phyloP scores from a whole-genome alignment of 306 rosid genomes.

The Adenanthera pavonina region DNA sequence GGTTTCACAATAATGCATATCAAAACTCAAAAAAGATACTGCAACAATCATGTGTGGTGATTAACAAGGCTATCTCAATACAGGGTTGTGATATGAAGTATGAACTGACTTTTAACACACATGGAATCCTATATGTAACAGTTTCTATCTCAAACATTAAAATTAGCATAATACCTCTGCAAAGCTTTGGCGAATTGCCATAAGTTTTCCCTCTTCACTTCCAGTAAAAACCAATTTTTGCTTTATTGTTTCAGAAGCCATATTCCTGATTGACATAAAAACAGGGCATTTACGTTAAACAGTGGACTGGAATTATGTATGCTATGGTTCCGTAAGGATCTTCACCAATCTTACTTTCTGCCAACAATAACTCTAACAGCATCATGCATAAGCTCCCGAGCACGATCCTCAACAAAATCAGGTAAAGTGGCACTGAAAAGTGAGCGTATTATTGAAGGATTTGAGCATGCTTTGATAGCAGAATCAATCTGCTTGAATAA shows the following conservation, averaged over 20 bases:
- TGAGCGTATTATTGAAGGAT: slow-evolving; percentile 82
- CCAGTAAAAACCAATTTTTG: slow-evolving; percentile 89
- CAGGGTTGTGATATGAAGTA: slow-evolving; percentile 9
- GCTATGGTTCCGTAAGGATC: slow-evolving; percentile 29
- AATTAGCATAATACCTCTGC: slow-evolving; percentile 65
- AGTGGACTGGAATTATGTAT: neutral
- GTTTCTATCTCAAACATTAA: slow-evolving; percentile 18
- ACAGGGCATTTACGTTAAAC: slow-evolving; percentile 28
- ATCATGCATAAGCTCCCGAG: slow-evolving; percentile 95
- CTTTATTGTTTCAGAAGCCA: slow-evolving; percentile 84
- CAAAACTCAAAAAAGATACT: neutral
- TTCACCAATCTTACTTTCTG: slow-evolving; percentile 71
- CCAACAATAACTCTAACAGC: slow-evolving; percentile 95
- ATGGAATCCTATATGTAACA: slow-evolving; percentile 10
- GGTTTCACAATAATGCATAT: neutral
- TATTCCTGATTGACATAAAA: slow-evolving; percentile 69
- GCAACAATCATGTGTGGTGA: neutral
- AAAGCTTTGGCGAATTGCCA: slow-evolving; percentile 92
- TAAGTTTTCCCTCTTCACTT: slow-evolving; percentile 92
- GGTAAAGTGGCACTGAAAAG: slow-evolving; percentile 96
- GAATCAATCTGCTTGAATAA: slow-evolving; percentile 85
- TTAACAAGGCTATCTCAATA: neutral
- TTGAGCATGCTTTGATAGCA: slow-evolving; percentile 89
- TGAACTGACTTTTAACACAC: slow-evolving; percentile 14
- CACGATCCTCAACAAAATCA: slow-evolving; percentile 92